These are phyloP conservation scores for Saturnispora besseyi DNA, from an alignment of 805 yeast species.

Conservation along the genomic window DNA sequence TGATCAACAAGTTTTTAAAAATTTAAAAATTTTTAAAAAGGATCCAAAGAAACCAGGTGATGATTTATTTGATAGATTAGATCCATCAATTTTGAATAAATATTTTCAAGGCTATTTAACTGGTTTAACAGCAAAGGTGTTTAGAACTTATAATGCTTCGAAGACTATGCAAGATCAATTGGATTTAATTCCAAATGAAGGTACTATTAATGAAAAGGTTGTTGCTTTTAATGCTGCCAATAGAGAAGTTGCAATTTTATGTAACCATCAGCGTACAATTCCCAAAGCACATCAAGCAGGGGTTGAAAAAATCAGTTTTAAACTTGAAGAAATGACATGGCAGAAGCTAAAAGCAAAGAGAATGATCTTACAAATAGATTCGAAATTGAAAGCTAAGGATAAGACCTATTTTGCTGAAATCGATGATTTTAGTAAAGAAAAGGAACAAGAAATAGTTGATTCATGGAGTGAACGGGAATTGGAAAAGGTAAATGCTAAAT, in stretches of 20 bases:
- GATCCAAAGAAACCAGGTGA: constrained; percentile 88
- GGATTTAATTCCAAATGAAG: constrained; percentile 75
- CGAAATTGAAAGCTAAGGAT: constrained; percentile 38
- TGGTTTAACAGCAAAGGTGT: constrained; percentile 92
- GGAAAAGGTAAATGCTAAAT: constrained; percentile 56
- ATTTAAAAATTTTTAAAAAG: constrained; percentile 77
- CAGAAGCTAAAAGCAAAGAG: constrained; percentile 65
- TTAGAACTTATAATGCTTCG: constrained; percentile 95
- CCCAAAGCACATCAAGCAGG: constrained; percentile 76
- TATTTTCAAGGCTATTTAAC: constrained; percentile 85
- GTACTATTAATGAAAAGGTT: constrained; percentile 80
- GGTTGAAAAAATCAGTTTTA: constrained; percentile 70
- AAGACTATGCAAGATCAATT: constrained; percentile 94
- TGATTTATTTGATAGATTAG: constrained; percentile 83
- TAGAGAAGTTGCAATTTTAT: constrained; percentile 86
- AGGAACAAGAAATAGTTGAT: constrained; percentile 48
- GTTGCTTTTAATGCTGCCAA: constrained; percentile 90
- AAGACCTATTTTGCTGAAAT: constrained; percentile 58
- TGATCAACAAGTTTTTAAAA: constrained; percentile 84
- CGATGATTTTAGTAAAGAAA: constrained; percentile 57
- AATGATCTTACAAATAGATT: constrained; percentile 61
- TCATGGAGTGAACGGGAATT: constrained; percentile 55
- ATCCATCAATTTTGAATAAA: constrained; percentile 73
- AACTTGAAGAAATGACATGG: constrained; percentile 76
- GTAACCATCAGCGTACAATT: constrained; percentile 95